A percentile compares a stretch with the other conserved stretches of the same genome.
These are phyloP conservation scores for Cyamopsis tetragonoloba DNA, from an alignment of 306 rosid genomes.

Conservation along the genomic window DNA sequence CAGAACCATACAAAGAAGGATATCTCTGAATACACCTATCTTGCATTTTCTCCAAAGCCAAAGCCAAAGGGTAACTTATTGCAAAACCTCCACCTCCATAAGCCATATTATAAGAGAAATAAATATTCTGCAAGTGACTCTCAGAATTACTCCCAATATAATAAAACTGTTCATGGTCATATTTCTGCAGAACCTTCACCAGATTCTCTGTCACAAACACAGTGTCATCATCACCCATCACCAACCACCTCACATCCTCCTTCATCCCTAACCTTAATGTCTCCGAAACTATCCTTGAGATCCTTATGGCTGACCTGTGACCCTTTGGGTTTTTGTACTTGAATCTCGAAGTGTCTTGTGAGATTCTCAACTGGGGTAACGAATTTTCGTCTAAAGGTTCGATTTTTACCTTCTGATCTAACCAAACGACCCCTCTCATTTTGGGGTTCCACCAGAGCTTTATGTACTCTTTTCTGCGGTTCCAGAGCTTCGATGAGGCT, in stretches of 20 bases:
- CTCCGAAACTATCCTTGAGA: constrained; percentile 67
- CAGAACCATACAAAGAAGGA: constrained; percentile 63
- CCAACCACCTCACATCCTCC: constrained; percentile 62
- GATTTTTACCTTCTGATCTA: constrained; percentile 39
- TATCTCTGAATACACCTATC: constrained; percentile 63
- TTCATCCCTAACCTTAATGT: constrained; percentile 42
- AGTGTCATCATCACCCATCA: constrained; percentile 80
- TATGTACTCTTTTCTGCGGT: constrained; percentile 58
- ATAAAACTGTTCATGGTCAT: constrained; percentile 58
- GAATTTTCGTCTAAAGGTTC: constrained; percentile 6
- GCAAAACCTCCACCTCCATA: constrained; percentile 81
- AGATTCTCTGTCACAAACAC: constrained; percentile 57
- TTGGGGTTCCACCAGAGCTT: constrained; percentile 67
- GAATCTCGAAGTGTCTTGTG: constrained; percentile 47
- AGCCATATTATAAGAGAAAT: constrained; percentile 70
- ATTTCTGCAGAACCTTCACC: constrained; percentile 52
- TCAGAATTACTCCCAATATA: constrained; percentile 70
- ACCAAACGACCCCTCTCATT: constrained; percentile 69
- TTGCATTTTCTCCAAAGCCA: constrained; percentile 59
- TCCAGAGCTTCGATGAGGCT: constrained; percentile 69
- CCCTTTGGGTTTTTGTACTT: constrained; percentile 48
- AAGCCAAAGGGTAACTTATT: constrained; percentile 58
- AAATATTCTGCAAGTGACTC: constrained; percentile 65
- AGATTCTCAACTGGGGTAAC: constrained; percentile 48
- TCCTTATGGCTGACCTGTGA: constrained; percentile 55